Evolutionary conservation across 78 protist genomes (phyloP).

Genomic region (slime mould (Dictyostelium discoideum)): DNA sequence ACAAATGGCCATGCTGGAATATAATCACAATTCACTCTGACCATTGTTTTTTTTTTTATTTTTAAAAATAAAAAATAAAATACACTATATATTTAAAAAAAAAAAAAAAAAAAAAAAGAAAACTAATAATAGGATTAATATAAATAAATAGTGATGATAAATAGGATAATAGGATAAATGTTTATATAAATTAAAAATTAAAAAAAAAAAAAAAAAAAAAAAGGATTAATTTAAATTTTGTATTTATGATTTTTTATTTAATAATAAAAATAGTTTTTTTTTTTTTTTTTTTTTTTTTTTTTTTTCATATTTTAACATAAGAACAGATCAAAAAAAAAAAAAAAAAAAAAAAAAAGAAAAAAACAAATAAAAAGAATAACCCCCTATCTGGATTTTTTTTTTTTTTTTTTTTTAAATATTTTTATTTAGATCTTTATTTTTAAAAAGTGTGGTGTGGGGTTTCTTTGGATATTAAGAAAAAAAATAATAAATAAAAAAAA

Average conservation of each 20-base stretch:
- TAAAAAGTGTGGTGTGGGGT: not conserved
- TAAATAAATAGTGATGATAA: no score
- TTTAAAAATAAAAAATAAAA: no score
- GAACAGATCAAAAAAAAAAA: no score
- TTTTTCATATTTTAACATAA: no score
- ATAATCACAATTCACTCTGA: constrained; percentile 34
- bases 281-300: no score
- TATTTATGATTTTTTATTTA: not conserved
- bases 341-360: no score
- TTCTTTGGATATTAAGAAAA: not conserved
- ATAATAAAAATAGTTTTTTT: no score
- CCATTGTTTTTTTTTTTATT: not conserved
- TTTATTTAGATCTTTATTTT: not conserved
- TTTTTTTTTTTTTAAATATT: no score
- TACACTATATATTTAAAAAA: not conserved
- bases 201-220: not conserved
- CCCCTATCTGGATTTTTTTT: not conserved
- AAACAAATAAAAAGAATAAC: not conserved
- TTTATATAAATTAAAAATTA: not conserved
- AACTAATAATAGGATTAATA: not conserved
- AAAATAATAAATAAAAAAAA: no score
- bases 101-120: not conserved
- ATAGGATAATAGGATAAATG: not conserved
- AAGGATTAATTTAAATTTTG: not conserved
- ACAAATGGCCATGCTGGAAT: constrained; percentile 69